Evolutionary conservation across 331 rosid species (phyloP), one percentile per base, ranked within the genome.

Genomic region (Saraca asoca): DNA sequence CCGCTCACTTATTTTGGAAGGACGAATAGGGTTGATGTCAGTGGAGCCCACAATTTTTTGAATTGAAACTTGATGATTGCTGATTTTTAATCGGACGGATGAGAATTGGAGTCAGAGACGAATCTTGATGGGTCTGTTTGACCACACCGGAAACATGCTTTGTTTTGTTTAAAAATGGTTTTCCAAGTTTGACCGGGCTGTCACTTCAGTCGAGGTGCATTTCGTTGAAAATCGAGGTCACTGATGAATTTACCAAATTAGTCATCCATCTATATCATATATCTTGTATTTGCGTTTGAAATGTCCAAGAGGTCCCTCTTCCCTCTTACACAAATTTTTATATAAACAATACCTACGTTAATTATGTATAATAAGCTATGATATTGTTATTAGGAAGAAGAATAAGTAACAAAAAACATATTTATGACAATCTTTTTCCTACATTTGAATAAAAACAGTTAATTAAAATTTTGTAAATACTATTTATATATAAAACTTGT

Each of bases 151-250:
- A 67, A 74, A 74, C 78, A 71, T 72, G 75, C 44, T 9, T 11
- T 58, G 58, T 62, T 72, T 64, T 14, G 2, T 53, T 56, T 33
- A 58, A 76, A 52, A 62, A 54, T 70, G 52, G 58, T 69, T 75
- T 71, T 80, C 77, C 52, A 76, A 73, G 76, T 88, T 91, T 91
- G 97, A 88, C 95, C 58, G 74, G 80, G 64, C 37, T 79, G 88
- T 88, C 95, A 82, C 95, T 63, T 83, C 95, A 81, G 72, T 81
- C 88, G 81, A 86, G 96, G 79, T 79, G 79, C 80, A 63, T 80
- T 72, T 81, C 77, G 75, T 84, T 81, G 92, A 91, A 86, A 74
- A 48, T 66, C 57, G 78, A n/a, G 79, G 72, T 48, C 12, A 7
- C 0, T 11, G 0, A 0, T 2, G 59, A 60, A 86, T 45, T 68